Base-by-base conservation (phyloP, 371 early-diverging fungal genomes). In the Capillidium heterosporum region DNA sequence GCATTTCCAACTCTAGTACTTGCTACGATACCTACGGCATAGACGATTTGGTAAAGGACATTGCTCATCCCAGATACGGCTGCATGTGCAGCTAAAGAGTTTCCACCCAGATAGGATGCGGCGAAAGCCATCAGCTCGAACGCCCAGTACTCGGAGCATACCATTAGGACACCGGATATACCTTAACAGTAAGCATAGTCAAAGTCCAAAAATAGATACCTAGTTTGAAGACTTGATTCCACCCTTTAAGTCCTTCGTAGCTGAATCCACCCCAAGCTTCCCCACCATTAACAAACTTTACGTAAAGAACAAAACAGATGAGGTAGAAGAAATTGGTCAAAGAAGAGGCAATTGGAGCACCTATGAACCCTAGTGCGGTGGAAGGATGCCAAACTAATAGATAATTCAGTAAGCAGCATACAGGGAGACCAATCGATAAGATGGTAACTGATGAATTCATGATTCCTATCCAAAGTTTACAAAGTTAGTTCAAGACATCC, bases 191-290 rank as follows among this genome's bases (percentile, higher is more conserved):
- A 43, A 42, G 10, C 32, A 42, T 24, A 84, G n/a, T n/a, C n/a
- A n/a, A n/a, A n/a, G n/a, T n/a, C n/a, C n/a, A n/a, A 40, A 40
- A 13, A n/a, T 40, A 13, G 81, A 81, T 49, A 0, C 85, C 91
- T 40, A 91, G 68, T 49, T 71, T 72, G 48, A 85, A 50, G 61
- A 84, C 85, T 26, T 75, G 74, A 59, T 72, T 71, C 78, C 77
- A 80, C 2, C 69, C 71, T 46, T 65, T 63, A 27, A 89, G 63
- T 7, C 81, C 77, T 46, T 80, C 79, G 21, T 73, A 65, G 2
- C 82, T 76, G 85, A 89, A 91, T 7, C 90, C 91, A 27, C 86
- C 87, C 89, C 91, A 94, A 2, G 77, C 75, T 31, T 75, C 70
- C 15, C 69, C 63, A 1, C 91, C 91, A n/a, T 73, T 69, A 49